Conservation (phyloP, 2,329 filamentous ascomycete genomes). For the Zymoseptoria brevis region DNA sequence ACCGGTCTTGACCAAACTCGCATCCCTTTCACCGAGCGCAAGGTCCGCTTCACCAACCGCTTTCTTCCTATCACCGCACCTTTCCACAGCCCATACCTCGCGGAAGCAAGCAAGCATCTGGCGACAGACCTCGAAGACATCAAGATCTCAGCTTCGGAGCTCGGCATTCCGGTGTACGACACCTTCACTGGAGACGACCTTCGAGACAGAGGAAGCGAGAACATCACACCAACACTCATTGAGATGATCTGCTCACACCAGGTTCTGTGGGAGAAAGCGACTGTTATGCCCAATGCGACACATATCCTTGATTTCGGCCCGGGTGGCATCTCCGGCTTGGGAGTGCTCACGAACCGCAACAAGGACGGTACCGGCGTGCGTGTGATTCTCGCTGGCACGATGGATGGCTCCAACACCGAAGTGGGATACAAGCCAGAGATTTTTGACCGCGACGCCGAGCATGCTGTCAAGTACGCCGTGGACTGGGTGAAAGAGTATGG, state of each 20-base stretch:
- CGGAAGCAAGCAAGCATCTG: constrained; percentile 72
- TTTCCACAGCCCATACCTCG: constrained; percentile 94
- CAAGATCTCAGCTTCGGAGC: constrained; percentile 60
- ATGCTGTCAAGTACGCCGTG: constrained; percentile 87
- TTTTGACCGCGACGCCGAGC: constrained; percentile 90
- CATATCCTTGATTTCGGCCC: constrained; percentile 96
- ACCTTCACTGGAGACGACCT: constrained; percentile 85
- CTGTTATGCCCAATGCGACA: constrained; percentile 79
- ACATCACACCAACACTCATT: constrained; percentile 78
- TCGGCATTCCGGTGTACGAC: constrained; percentile 82
- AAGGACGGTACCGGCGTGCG: constrained; percentile 97
- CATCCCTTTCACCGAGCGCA: constrained; percentile 89
- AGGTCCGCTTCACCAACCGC: constrained; percentile 91
- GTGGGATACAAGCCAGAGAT: constrained; percentile 97
- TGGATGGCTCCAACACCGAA: constrained; percentile 81
- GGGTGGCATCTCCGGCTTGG: constrained; percentile 91
- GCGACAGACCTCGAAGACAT: constrained; percentile 81
- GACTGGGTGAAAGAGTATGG: constrained; percentile 98
- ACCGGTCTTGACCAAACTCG: constrained; percentile 95
- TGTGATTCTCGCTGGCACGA: constrained; percentile 88
- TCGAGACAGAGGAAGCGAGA: constrained; percentile 55
- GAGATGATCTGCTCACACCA: constrained; percentile 91
- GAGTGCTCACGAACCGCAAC: constrained; percentile 93
- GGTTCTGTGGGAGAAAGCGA: constrained; percentile 94
- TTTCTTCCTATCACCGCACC: constrained; percentile 96